A percentile compares a stretch with the other conserved stretches of the same genome.
phyloP scores from a whole-genome alignment of 768 basidiomycete genomes.

The Galerina sulciceps region DNA sequence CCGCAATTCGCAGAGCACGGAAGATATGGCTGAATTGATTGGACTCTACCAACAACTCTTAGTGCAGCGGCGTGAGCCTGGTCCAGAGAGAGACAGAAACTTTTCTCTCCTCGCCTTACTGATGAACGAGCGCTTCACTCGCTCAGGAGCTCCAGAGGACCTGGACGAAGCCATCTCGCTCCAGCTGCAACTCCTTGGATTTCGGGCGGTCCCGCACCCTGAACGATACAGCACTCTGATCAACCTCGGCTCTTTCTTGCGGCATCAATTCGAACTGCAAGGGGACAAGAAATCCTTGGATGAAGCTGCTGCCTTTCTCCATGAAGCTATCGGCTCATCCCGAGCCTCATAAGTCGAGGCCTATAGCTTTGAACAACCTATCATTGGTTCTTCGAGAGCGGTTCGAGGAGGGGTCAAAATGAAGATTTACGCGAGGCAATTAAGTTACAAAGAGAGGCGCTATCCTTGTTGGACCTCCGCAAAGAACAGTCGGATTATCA shows the following conservation, averaged over 20 bases:
- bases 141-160: neutral
- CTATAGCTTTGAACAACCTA: neutral
- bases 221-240: neutral
- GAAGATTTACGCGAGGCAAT: slow-evolving; percentile 1
- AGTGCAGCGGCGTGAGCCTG: too few relatives aligned
- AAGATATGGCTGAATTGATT: slow-evolving; percentile 1
- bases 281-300: neutral
- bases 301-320: neutral
- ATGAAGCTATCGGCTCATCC: neutral
- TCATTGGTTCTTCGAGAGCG: neutral
- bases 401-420: neutral
- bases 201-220: neutral
- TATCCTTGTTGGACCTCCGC: neutral
- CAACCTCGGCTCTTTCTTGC: neutral
- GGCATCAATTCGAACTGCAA: neutral
- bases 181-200: neutral
- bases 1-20: neutral
- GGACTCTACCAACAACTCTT: neutral
- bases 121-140: neutral
- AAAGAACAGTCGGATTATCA: neutral
- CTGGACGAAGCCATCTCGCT: slow-evolving; percentile 2
- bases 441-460: neutral
- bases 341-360: neutral
- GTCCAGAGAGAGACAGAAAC: neutral
- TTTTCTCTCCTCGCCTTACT: neutral